Percentiles rank a stretch among this genome's conserved stretches.
Evolutionary conservation across 192 early-diverging fungal species (phyloP).

Genomic region (Gigaspora rosea): DNA sequence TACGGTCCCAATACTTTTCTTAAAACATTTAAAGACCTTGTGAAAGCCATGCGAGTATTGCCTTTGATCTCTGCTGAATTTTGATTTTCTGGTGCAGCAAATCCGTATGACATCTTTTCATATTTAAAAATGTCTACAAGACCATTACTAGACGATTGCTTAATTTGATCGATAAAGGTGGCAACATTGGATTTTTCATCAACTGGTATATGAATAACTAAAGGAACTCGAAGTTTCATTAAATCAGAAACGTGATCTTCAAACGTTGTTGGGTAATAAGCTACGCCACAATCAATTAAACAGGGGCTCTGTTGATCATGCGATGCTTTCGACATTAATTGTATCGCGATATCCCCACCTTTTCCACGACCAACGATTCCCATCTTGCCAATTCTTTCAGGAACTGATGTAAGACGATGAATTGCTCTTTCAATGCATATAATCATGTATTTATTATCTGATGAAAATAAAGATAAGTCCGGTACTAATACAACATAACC

Average conservation of each 20-base stretch:
- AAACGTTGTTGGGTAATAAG: neutral
- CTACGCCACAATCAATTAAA: neutral
- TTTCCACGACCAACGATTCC: neutral
- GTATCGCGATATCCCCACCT: neutral
- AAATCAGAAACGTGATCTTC: neutral
- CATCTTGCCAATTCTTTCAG: neutral
- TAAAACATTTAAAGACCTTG: neutral
- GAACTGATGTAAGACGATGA: neutral
- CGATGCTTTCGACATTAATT: neutral
- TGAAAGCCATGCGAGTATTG: neutral
- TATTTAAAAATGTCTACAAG: neutral
- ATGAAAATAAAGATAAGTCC: neutral
- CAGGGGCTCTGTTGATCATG: neutral
- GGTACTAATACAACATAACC: neutral
- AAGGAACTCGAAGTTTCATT: neutral
- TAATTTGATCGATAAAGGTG: neutral
- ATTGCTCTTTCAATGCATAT: neutral
- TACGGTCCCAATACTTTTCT: neutral
- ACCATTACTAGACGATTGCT: neutral
- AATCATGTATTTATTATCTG: neutral
- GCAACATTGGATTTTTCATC: neutral
- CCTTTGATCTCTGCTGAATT: neutral
- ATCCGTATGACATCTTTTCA: neutral
- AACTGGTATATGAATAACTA: neutral
- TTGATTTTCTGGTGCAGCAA: neutral